Evolutionary conservation across 257 asterid species (phyloP).

Genomic region (Misopates orontium): DNA sequence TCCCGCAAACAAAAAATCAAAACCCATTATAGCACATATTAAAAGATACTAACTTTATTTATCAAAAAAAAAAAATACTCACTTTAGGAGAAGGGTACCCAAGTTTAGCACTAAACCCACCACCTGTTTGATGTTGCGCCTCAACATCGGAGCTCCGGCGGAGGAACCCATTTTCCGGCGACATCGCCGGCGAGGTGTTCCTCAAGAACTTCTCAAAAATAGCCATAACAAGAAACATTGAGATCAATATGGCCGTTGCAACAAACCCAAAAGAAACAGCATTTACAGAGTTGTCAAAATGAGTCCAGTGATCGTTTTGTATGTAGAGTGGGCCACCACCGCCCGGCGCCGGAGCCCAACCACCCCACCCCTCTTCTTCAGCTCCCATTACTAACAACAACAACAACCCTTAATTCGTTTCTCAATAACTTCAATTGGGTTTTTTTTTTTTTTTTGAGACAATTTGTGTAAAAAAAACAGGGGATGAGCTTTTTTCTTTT

Average conservation of each 20-base stretch:
- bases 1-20: too few species aligned
- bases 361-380: slow-evolving; percentile 58
- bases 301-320: slow-evolving; percentile 77
- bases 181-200: slow-evolving; percentile 48
- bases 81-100: slow-evolving; percentile 70
- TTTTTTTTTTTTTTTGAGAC: too few species aligned
- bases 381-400: slow-evolving; percentile 46
- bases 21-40: too few species aligned
- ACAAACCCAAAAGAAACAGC: slow-evolving; percentile 94
- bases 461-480: too few species aligned
- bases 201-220: slow-evolving; percentile 79
- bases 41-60: not conserved
- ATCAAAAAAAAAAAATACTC: slow-evolving; percentile 30
- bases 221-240: slow-evolving; percentile 95
- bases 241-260: slow-evolving; percentile 88
- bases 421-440: too few species aligned
- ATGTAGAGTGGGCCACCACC: slow-evolving; percentile 54
- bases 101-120: slow-evolving; percentile 49
- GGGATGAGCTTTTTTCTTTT: too few species aligned
- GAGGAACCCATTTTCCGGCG: slow-evolving; percentile 39
- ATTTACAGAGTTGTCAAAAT: slow-evolving; percentile 82
- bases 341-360: slow-evolving; percentile 62
- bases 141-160: slow-evolving; percentile 48
- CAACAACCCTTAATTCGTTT: too few species aligned
- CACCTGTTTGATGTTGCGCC: slow-evolving; percentile 39